A percentile compares a stretch with the other conserved stretches of the same genome.
phyloP scores from a whole-genome alignment of 2,329 filamentous ascomycete species.

The Fusarium nematophilum region DNA sequence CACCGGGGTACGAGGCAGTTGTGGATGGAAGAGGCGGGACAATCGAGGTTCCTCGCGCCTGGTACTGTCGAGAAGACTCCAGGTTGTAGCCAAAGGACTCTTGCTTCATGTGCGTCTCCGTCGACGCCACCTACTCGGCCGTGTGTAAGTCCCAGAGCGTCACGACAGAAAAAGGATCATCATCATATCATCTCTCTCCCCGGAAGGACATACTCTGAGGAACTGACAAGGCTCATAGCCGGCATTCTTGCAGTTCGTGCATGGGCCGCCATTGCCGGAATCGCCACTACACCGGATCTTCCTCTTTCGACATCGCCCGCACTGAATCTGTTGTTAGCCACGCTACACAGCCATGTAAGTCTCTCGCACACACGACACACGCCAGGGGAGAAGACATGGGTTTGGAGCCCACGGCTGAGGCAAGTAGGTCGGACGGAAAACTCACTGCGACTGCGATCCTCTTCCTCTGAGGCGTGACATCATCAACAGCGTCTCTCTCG shows the following conservation, averaged over 20 bases:
- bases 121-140: slow-evolving; percentile 46
- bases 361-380: slow-evolving; percentile 40
- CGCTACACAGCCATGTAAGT: slow-evolving; percentile 37
- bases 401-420: background rate
- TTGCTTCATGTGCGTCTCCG: slow-evolving; percentile 45
- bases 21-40: slow-evolving; percentile 23
- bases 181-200: background rate
- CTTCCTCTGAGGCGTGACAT: slow-evolving; percentile 62
- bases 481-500: slow-evolving; percentile 43
- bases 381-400: slow-evolving; percentile 25
- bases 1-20: slow-evolving; percentile 33
- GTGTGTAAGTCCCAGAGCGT: slow-evolving; percentile 3
- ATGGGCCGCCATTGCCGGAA: slow-evolving; percentile 78
- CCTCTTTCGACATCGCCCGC: slow-evolving; percentile 86
- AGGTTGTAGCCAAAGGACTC: slow-evolving; percentile 45
- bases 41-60: slow-evolving; percentile 39
- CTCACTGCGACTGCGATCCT: slow-evolving; percentile 70
- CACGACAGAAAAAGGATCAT: too few relatives aligned
- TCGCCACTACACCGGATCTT: slow-evolving; percentile 97
- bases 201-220: slow-evolving; percentile 72
- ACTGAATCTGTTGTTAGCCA: slow-evolving; percentile 65
- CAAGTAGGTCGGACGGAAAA: slow-evolving; percentile 14
- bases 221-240: slow-evolving; percentile 80
- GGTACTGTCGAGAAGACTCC: slow-evolving; percentile 47
- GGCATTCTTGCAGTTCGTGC: slow-evolving; percentile 83